Evolutionary conservation across 805 yeast genomes (phyloP).

Genomic region (Wickerhamiella domercqiae): DNA sequence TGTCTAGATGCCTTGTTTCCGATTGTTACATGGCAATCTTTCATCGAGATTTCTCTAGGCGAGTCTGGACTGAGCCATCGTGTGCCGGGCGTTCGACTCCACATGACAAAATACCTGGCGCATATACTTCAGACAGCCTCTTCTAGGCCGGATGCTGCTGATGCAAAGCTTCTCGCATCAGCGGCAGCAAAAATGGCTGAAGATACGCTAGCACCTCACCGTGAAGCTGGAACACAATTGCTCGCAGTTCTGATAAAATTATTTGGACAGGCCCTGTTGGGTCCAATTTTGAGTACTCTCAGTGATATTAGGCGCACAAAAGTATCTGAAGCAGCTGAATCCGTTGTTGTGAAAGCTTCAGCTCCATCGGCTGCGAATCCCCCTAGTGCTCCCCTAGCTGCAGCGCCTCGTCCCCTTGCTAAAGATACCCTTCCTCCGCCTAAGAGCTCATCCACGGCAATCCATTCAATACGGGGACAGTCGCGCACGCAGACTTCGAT

Average conservation of each 20-base stretch:
- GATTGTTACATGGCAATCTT: constrained; percentile 26
- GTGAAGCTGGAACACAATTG: constrained; percentile 61
- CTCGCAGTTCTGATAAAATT: constrained; percentile 73
- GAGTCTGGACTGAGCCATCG: constrained; percentile 51
- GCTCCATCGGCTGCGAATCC: constrained; percentile 18
- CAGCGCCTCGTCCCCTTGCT: constrained; percentile 8
- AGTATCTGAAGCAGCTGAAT: constrained; percentile 42
- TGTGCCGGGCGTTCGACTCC: constrained; percentile 68
- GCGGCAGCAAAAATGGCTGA: constrained; percentile 46
- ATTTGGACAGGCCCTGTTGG: constrained; percentile 58
- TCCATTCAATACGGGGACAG: not conserved
- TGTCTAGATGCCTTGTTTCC: constrained; percentile 47
- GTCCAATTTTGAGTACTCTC: constrained; percentile 43
- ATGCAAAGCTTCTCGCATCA: constrained; percentile 42
- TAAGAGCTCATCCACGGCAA: not conserved
- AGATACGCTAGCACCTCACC: constrained; percentile 73
- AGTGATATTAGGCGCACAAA: constrained; percentile 64
- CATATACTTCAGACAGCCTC: constrained; percentile 43
- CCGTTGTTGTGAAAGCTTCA: constrained; percentile 38
- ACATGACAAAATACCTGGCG: constrained; percentile 47
- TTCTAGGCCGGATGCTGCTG: constrained; percentile 34
- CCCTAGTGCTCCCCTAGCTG: constrained; percentile 9
- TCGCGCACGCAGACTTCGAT: not conserved
- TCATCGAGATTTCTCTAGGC: constrained; percentile 18
- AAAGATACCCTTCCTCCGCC: not conserved